Evolutionary conservation across 1,139 yeast species (phyloP).

Genomic region (Geotrichum citri-aurantii): DNA sequence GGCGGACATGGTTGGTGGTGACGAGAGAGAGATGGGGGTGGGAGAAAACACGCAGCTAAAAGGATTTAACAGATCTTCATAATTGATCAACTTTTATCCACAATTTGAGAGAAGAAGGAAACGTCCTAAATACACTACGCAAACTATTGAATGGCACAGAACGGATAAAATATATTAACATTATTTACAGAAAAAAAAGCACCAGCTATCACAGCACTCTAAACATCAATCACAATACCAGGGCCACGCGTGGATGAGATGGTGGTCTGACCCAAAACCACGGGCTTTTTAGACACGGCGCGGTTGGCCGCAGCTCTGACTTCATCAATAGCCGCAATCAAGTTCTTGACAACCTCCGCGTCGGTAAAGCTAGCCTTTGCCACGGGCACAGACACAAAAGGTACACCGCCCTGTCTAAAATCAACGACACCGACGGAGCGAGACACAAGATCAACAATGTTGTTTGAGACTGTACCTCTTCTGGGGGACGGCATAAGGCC

Average conservation of each 20-base stretch:
- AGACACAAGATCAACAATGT: slow-evolving; percentile 49
- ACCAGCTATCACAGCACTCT: slow-evolving; percentile 8
- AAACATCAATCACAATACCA: slow-evolving; percentile 63
- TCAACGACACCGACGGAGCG: slow-evolving; percentile 58
- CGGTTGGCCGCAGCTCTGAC: slow-evolving; percentile 53
- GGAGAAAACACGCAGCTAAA: neutral
- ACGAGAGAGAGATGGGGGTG: neutral
- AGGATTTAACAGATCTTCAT: neutral
- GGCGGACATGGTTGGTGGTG: neutral
- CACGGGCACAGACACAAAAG: slow-evolving; percentile 54
- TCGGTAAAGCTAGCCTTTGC: slow-evolving; percentile 68
- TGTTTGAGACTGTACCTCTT: slow-evolving; percentile 79
- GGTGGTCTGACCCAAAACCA: slow-evolving; percentile 63
- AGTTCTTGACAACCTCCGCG: slow-evolving; percentile 64
- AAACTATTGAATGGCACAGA: neutral
- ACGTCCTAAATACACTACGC: neutral
- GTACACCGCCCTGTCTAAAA: slow-evolving; percentile 58
- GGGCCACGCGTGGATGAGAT: slow-evolving; percentile 77
- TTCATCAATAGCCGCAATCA: slow-evolving; percentile 63
- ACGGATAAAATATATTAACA: neutral
- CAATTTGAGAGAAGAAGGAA: neutral
- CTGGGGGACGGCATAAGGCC: slow-evolving; percentile 86
- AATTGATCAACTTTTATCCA: neutral
- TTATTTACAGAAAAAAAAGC: neutral
- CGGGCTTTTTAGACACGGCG: slow-evolving; percentile 52